Percentiles rank a stretch among this genome's conserved stretches.
These are phyloP conservation scores for Phylloporus arenicola DNA, from an alignment of 768 basidiomycete genomes.

Conservation along the genomic window DNA sequence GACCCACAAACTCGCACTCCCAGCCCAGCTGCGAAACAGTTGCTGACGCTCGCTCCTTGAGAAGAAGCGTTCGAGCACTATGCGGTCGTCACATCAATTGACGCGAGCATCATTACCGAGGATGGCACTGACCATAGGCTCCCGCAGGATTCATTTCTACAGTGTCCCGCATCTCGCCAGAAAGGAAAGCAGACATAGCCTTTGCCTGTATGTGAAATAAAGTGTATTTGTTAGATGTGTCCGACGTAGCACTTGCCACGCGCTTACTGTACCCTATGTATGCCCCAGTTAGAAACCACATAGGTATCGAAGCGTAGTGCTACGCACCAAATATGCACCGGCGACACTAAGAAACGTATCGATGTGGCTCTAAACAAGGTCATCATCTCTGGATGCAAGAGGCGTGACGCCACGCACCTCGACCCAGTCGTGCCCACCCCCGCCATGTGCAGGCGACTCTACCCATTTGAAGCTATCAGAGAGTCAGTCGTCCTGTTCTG, in stretches of 20 bases:
- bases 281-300: conserved; percentile 1
- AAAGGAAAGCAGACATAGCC: conserved; percentile 91
- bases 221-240: neutral
- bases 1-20: conserved; percentile 90
- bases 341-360: conserved; percentile 80
- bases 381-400: neutral
- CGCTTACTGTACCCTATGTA: conserved; percentile 65
- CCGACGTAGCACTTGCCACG: neutral
- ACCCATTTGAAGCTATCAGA: conserved; percentile 86
- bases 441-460: conserved; percentile 76
- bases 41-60: conserved; percentile 82
- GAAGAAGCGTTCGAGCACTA: conserved; percentile 85
- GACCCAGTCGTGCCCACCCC: conserved; percentile 85
- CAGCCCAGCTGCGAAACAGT: conserved; percentile 93
- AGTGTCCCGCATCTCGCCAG: conserved; percentile 94
- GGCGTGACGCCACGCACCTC: conserved; percentile 47
- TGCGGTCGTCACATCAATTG: neutral
- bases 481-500: neutral
- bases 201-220: conserved; percentile 57
- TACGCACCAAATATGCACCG: conserved; percentile 75
- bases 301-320: neutral
- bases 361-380: conserved; percentile 59
- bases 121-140: conserved; percentile 50
- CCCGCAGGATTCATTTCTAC: conserved; percentile 81
- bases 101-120: neutral